Conservation (phyloP, 345 rosid genomes). For the Chamaenerion angustifolium region DNA sequence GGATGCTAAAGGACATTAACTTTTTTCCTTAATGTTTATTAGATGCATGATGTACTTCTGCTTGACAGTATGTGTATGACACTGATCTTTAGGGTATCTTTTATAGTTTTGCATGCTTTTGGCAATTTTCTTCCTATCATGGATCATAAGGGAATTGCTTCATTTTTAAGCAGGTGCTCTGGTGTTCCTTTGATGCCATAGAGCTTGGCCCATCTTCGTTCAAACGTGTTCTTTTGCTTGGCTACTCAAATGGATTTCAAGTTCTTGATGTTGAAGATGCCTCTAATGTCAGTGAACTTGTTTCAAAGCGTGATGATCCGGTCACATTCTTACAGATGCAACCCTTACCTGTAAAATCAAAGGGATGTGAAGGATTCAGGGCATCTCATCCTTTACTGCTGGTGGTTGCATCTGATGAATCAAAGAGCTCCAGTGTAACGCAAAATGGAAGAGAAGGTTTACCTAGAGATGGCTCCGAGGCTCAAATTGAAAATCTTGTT, state of each 20-base stretch:
- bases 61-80: not conserved
- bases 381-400: slow-evolving; percentile 84
- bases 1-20: too few relatives aligned
- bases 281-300: slow-evolving; percentile 57
- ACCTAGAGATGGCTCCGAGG: slow-evolving; percentile 39
- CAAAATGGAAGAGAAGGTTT: slow-evolving; percentile 48
- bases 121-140: not conserved
- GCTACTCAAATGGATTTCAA: slow-evolving; percentile 88
- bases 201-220: slow-evolving; percentile 44
- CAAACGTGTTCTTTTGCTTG: slow-evolving; percentile 68
- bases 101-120: not conserved
- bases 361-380: slow-evolving; percentile 63
- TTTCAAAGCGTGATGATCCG: slow-evolving; percentile 75
- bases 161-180: slow-evolving; percentile 53
- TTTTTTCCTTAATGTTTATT: too few relatives aligned
- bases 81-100: not conserved
- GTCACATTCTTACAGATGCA: slow-evolving; percentile 85
- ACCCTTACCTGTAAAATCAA: slow-evolving; percentile 59
- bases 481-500: slow-evolving; percentile 31
- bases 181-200: slow-evolving; percentile 77
- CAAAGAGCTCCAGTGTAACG: slow-evolving; percentile 27
- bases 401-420: slow-evolving; percentile 80
- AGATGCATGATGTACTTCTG: not conserved
- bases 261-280: slow-evolving; percentile 84
- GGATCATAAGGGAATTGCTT: not conserved